A percentile compares a stretch with the other conserved stretches of the same genome.
Evolutionary conservation across 805 yeast species (phyloP).

Genomic region (Wickerhamomyces chaumierensis): DNA sequence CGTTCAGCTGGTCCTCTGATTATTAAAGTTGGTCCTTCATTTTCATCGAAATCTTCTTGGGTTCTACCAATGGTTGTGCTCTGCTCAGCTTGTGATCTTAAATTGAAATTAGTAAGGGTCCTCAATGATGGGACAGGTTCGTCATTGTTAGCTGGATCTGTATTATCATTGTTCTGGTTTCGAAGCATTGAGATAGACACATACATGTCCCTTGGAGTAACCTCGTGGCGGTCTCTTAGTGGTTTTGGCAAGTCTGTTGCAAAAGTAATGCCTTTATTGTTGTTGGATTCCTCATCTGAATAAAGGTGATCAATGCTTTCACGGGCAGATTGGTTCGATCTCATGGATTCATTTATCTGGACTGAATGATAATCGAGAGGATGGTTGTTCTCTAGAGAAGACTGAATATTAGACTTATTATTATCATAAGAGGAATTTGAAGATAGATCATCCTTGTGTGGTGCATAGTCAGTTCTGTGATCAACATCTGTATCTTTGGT

Average conservation of each 20-base stretch:
- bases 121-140: background rate
- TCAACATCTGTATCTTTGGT: background rate
- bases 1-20: conserved; percentile 72
- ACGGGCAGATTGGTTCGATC: too few relatives aligned
- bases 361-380: too few relatives aligned
- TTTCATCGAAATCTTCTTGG: conserved; percentile 28
- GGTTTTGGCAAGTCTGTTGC: conserved; percentile 17
- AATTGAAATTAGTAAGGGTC: too few relatives aligned
- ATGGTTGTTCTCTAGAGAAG: too few relatives aligned
- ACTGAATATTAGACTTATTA: too few relatives aligned
- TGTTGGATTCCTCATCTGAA: conserved; percentile 1
- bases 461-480: background rate
- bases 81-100: background rate
- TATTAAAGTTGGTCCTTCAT: conserved; percentile 68
- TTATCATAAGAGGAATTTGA: background rate
- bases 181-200: conserved; percentile 77
- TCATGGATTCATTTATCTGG: too few relatives aligned
- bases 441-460: background rate
- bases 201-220: conserved; percentile 76
- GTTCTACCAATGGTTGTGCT: background rate
- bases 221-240: conserved; percentile 24
- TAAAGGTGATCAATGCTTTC: too few relatives aligned
- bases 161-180: conserved; percentile 29
- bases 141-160: conserved; percentile 1
- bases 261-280: conserved; percentile 12